Base-by-base conservation (phyloP, 129 eudicot genomes). In the Flaveria trinervia region DNA sequence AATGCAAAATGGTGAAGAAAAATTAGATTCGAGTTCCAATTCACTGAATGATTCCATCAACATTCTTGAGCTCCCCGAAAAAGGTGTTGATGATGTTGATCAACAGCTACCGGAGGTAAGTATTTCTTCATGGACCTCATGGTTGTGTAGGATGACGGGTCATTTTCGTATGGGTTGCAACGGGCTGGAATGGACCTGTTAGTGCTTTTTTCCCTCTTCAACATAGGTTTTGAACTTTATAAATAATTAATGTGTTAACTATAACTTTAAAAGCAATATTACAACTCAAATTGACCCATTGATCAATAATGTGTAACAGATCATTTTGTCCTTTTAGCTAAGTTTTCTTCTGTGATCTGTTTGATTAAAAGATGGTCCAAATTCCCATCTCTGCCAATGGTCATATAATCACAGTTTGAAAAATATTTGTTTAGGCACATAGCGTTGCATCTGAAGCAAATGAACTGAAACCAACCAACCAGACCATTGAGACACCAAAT, bases 31-130 rank as follows among this genome's bases (percentile, higher is more conserved):
- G 64, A 61, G 48, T 48, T 81, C 50, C 20, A 48, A 61, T 43
- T 65, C 51, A 39, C 20, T 13, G 30, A 36, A 68, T 10, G 52
- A 80, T 17, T 76, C 85, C 48, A 72, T 76, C 45, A 43, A 55
- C 39, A 33, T 77, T 15, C 83, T 73, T 20, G 71, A 71, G 57
- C 44, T 76, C 55, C 77, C 71, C 23, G 73, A 69, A 55, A 78
- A 78, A 49, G 68, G 72, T 64, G 80, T 41, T 23, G 77, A 59
- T 28, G 74, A 73, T 51, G 75, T 14, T 73, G 75, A 23, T 51
- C 82, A 76, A 72, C 81, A 30, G 13, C 72, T 80, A 45, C 68
- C 82, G 50, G 81, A 87, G 96, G 96, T 90, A 64, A 23, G 86
- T 85, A 51, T 68, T 72, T 41, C 28, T 50, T 73, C 15, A 18